Conservation (phyloP, 2,329 filamentous ascomycete species). For the Nigrospora sphaerica region DNA sequence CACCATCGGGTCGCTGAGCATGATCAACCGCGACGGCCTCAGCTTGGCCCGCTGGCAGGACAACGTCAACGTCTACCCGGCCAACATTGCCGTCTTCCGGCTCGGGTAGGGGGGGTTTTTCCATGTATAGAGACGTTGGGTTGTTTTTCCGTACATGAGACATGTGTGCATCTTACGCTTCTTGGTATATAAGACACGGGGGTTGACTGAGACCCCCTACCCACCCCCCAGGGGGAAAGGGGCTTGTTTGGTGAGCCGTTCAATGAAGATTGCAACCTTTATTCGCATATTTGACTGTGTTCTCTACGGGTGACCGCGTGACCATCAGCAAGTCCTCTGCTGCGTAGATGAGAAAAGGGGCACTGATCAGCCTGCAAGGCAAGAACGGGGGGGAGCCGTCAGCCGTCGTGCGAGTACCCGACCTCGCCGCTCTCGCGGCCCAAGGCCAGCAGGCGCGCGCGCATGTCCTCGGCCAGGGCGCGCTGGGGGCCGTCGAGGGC, state of each 20-base stretch:
- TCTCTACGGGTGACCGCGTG: no score
- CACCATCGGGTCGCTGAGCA: conserved; percentile 33
- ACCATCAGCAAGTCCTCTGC: no score
- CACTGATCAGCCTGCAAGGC: no score
- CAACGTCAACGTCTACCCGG: conserved; percentile 22
- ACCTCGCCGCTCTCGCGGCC: conserved; percentile 54
- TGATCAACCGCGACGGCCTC: conserved; percentile 25
- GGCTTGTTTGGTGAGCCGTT: no score
- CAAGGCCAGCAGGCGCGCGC: conserved; percentile 53
- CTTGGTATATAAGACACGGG: no score
- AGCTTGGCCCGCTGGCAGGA: conserved; percentile 21
- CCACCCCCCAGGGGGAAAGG: no score
- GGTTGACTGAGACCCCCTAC: no score
- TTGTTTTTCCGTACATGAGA: neutral
- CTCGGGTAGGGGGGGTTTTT: conserved; percentile 12
- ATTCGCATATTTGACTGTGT: no score
- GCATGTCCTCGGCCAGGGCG: conserved; percentile 55
- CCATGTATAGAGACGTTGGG: neutral
- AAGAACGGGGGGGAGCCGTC: conserved; percentile 8
- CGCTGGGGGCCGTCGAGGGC: conserved; percentile 34
- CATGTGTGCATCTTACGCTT: neutral
- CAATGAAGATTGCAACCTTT: no score
- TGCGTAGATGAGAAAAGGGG: no score
- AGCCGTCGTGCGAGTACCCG: conserved; percentile 55
- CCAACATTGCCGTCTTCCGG: conserved; percentile 22